These are phyloP conservation scores for Funneliformis caledonium DNA, from an alignment of 371 early-diverging fungal genomes.

Conservation along the genomic window DNA sequence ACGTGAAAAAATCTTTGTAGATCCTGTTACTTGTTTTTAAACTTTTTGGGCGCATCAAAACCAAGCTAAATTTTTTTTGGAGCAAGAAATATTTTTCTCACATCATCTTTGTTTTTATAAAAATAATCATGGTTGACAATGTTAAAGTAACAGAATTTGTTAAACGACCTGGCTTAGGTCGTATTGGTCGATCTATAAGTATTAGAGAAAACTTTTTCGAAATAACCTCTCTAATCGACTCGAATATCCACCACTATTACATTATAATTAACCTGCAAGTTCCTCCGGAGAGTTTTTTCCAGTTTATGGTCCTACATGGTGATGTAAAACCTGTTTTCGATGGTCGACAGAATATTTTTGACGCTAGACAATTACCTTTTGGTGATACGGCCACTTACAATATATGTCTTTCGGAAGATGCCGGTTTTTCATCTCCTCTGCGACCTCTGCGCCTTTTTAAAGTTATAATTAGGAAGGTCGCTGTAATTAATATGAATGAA, in stretches of 20 bases:
- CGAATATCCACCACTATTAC: slow-evolving; percentile 47
- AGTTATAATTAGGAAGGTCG: slow-evolving; percentile 59
- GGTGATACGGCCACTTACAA: slow-evolving; percentile 17
- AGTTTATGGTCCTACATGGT: slow-evolving; percentile 46
- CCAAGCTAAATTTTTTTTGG: too few relatives aligned
- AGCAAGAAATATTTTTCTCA: too few relatives aligned
- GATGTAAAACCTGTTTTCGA: slow-evolving; percentile 53
- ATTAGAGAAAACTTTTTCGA: slow-evolving; percentile 1
- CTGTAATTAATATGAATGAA: slow-evolving; percentile 59
- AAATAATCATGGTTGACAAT: too few relatives aligned
- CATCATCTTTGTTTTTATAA: too few relatives aligned
- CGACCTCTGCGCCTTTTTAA: slow-evolving; percentile 43
- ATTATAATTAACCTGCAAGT: slow-evolving; percentile 49
- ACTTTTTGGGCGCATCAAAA: too few relatives aligned
- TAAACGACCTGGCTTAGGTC: neutral
- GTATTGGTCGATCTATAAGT: neutral
- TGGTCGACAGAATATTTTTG: slow-evolving; percentile 61
- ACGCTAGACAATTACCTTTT: slow-evolving; percentile 53
- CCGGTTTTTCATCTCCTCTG: slow-evolving; percentile 41
- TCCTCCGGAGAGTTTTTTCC: slow-evolving; percentile 55
- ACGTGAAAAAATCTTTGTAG: too few relatives aligned
- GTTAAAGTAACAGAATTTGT: neutral
- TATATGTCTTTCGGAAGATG: slow-evolving; percentile 50
- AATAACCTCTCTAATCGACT: neutral
- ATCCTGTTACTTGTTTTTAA: too few relatives aligned